A percentile compares a stretch with the other conserved stretches of the same genome.
Evolutionary conservation across 257 asterid species (phyloP).

Genomic region (Fraxinus americana): DNA sequence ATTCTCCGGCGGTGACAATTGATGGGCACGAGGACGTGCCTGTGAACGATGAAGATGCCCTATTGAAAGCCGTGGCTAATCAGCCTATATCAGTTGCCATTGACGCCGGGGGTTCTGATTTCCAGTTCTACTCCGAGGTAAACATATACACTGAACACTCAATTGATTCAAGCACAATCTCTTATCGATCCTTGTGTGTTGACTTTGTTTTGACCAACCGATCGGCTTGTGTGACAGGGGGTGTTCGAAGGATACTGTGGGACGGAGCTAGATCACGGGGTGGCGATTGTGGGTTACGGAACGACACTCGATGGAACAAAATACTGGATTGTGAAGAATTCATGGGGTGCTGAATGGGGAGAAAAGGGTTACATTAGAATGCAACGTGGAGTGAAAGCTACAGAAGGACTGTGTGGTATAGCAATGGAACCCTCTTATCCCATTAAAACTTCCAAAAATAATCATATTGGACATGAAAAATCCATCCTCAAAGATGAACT

Average conservation of each 20-base stretch:
- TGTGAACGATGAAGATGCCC: slow-evolving; percentile 56
- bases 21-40: slow-evolving; percentile 83
- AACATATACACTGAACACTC: neutral
- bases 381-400: slow-evolving; percentile 52
- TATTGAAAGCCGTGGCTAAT: slow-evolving; percentile 73
- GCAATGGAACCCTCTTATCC: slow-evolving; percentile 91
- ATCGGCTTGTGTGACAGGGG: slow-evolving; percentile 42
- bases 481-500: slow-evolving; percentile 65
- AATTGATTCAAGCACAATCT: neutral
- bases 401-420: slow-evolving; percentile 81
- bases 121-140: slow-evolving; percentile 89
- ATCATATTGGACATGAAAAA: slow-evolving; percentile 37
- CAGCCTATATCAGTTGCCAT: slow-evolving; percentile 82
- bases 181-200: neutral
- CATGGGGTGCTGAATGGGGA: slow-evolving; percentile 92
- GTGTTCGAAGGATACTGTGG: slow-evolving; percentile 70
- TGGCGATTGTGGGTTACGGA: slow-evolving; percentile 88
- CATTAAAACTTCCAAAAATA: slow-evolving; percentile 53
- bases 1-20: slow-evolving; percentile 55
- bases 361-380: slow-evolving; percentile 84
- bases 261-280: slow-evolving; percentile 75
- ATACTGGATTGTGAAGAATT: slow-evolving; percentile 74
- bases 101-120: slow-evolving; percentile 72
- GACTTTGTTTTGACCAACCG: neutral
- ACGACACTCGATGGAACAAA: slow-evolving; percentile 70